Base-by-base conservation (phyloP, 371 early-diverging fungal species). In the Dinochytrium kinnereticum region DNA sequence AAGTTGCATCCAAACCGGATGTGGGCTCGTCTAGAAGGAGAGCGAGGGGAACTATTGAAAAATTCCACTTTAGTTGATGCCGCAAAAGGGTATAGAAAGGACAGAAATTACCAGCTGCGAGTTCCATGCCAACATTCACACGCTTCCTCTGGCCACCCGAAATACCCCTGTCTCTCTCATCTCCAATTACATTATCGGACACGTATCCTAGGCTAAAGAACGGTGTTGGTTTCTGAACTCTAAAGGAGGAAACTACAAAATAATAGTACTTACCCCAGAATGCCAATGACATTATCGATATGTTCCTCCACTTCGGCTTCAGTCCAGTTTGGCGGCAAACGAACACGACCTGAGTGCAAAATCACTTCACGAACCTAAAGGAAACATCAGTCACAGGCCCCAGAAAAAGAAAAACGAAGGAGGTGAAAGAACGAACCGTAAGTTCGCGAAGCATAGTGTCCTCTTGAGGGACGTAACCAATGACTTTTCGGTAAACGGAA, bases 41-140 rank as follows among this genome's bases (percentile, higher is more conserved):
- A 38, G 74, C 72, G 53, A 66, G 66, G 10, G 66, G 66, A 5
- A 44, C 66, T 61, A 53, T n/a, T n/a, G n/a, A 53, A 53, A 53
- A 26, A 53, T 44, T 44, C 49, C 49, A 10, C 49, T 44, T 21
- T 44, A 21, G 49, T 15, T 13, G 24, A n/a, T 13, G 17, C 55
- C 10, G 26, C 10, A 26, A 13, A 13, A 53, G 24, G 55, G 44
- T 44, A 44, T 44, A 13, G 13, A 44, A 44, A n/a, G n/a, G n/a
- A n/a, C n/a, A n/a, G 10, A 13, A 53, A 13, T 53, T 24, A 53
- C 55, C 55, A 31, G 66, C 87, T 3, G 91, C 88, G 5, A 94
- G 84, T 74, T 93, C 92, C 86, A 93, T 91, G 2, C 95, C 99
- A 71, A 99, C 96, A 44, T 94, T 92, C 0, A 96, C 96, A 39